Evolutionary conservation across 352 stramenopile genomes (phyloP).

Genomic region (Blastocystis hominis): DNA sequence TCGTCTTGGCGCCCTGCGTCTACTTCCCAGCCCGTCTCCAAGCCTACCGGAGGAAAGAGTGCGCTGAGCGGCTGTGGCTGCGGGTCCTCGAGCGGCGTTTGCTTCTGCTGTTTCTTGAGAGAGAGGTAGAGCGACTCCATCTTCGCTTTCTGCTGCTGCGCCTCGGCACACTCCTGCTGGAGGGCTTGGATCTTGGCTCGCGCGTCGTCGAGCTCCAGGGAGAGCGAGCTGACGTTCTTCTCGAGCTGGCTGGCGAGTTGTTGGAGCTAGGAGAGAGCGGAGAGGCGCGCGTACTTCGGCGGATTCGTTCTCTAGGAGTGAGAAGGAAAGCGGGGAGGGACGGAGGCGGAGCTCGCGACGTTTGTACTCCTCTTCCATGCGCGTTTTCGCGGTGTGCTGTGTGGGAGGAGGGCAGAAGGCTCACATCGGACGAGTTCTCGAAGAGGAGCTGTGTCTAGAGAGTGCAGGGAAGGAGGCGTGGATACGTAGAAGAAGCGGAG

Average conservation of each 20-base stretch:
- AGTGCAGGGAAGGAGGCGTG: neutral
- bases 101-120: constrained; percentile 40
- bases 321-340: neutral
- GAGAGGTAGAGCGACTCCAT: constrained; percentile 42
- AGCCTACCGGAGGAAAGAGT: neutral
- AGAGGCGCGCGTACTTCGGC: neutral
- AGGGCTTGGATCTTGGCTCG: neutral
- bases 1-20: neutral
- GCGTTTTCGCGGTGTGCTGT: neutral
- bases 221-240: neutral
- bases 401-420: neutral
- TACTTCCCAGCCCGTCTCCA: neutral
- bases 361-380: constrained; percentile 32
- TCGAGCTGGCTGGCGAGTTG: neutral
- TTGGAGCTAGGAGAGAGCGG: neutral
- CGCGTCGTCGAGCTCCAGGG: neutral
- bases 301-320: constrained; percentile 36
- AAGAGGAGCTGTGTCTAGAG: constrained; percentile 34
- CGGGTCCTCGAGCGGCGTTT: neutral
- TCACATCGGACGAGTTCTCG: neutral
- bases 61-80: neutral
- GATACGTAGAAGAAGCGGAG: constrained; percentile 40
- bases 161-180: constrained; percentile 11
- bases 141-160: constrained; percentile 44
- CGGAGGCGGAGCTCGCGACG: neutral